Base-by-base conservation (phyloP, 257 asterid species). In the Scutellaria barbata region DNA sequence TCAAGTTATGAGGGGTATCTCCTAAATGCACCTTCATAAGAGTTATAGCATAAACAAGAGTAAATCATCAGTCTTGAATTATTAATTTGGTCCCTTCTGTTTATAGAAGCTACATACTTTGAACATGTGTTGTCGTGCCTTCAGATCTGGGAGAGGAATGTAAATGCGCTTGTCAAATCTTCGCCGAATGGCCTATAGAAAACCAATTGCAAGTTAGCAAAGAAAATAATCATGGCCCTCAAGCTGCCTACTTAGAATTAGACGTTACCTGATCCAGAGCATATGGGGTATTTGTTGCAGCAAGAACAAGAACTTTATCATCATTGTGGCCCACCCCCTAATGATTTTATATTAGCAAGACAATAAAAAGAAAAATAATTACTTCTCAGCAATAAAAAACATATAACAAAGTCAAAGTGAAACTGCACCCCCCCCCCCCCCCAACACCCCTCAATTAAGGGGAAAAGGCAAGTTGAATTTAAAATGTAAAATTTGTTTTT, bases 311-410 rank as follows among this genome's bases (percentile, higher is more conserved):
- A 61, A 92, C 97, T 83, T 92, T 92, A 67, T 92, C 97, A 57
- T 92, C 97, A 76, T 85, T 89, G 88, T 87, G 87, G 20, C 96
- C 96, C 43, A 92, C 97, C 33, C 97, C 97, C 96, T 90, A 79
- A 64, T 50, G 69, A 25, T n/a, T 66, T 1, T 20, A 61, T 41
- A 68, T 42, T 63, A 20, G 37, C 41, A 62, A 51, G 50, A 10
- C 12, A 75, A 50, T 5, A 57, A 71, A 63, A 13, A 7, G 47
- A 33, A 20, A 37, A 63, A 35, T 11, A 42, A 10, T 30, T 33
- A 58, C 20, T 60, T 16, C 6, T 10, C 60, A 58, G 60, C 61
- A 17, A 45, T 5, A 4, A 48, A 37, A 12, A 12, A 37, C 5
- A 50, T 18, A 35, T 40, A 22, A 22, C 64, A 72, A 42, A 39